Percentiles rank a stretch among this genome's conserved stretches.
Evolutionary conservation across 73 alveolate genomes (phyloP).

Genomic region (Paramecium tetraurelia): DNA sequence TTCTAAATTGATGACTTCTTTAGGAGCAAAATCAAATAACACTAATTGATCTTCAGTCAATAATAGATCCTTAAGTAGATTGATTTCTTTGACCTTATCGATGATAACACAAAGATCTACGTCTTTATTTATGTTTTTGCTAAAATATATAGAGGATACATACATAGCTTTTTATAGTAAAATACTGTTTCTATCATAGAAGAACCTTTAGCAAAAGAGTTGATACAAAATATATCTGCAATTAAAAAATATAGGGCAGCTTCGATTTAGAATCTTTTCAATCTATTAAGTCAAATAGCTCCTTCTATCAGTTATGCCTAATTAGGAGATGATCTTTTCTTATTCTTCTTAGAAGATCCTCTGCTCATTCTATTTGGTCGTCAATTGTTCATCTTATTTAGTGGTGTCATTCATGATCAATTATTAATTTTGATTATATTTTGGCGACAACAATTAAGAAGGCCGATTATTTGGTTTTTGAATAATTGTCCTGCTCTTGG

Average conservation of each 20-base stretch:
- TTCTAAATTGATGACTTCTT: not conserved
- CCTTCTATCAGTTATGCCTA: not conserved
- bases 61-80: not conserved
- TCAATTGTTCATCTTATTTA: not conserved
- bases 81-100: not conserved
- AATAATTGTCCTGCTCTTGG: not conserved
- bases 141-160: not conserved
- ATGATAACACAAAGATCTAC: conserved; percentile 11
- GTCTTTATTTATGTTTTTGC: not conserved
- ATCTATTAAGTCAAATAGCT: not conserved
- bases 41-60: not conserved
- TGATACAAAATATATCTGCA: not conserved
- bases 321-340: not conserved
- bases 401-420: not conserved
- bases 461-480: not conserved
- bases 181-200: not conserved
- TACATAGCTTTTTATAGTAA: not conserved
- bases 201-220: not conserved
- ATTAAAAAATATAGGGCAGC: not conserved
- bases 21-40: conserved; percentile 42
- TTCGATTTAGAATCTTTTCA: not conserved
- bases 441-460: not conserved
- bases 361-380: not conserved
- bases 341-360: not conserved
- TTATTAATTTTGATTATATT: not conserved